Evolutionary conservation across 2,329 filamentous ascomycete genomes (phyloP).

Genomic region (Diplodia intermedia): DNA sequence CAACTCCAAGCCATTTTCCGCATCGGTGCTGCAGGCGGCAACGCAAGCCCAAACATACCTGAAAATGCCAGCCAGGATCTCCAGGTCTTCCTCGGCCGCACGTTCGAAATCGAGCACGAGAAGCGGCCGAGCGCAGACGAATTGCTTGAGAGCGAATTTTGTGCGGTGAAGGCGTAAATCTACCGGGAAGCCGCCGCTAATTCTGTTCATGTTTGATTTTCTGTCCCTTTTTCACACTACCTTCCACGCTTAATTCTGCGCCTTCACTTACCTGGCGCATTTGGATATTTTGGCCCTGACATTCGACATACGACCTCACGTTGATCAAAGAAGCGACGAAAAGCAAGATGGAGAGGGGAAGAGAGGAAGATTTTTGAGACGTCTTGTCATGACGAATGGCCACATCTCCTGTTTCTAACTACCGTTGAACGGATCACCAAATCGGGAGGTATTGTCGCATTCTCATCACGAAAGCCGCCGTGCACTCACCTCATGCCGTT

Average conservation of each 20-base stretch:
- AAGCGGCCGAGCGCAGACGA: slow-evolving; percentile 91
- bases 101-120: slow-evolving; percentile 95
- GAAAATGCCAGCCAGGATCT: slow-evolving; percentile 86
- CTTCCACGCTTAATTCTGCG: slow-evolving; percentile 15
- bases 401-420: slow-evolving; percentile 3
- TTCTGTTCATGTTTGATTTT: slow-evolving; percentile 14
- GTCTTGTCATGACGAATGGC: slow-evolving; percentile 27
- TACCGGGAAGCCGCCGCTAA: slow-evolving; percentile 6
- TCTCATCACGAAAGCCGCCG: neutral
- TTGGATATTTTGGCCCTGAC: slow-evolving; percentile 18
- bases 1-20: slow-evolving; percentile 99
- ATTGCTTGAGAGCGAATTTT: slow-evolving; percentile 81
- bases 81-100: slow-evolving; percentile 80
- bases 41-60: slow-evolving; percentile 86
- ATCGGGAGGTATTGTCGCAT: slow-evolving; percentile 7
- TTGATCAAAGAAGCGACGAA: slow-evolving; percentile 28
- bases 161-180: slow-evolving; percentile 70
- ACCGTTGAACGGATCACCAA: slow-evolving; percentile 12
- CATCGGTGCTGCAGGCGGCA: slow-evolving; percentile 77
- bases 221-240: slow-evolving; percentile 7
- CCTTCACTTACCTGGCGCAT: slow-evolving; percentile 12
- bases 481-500: slow-evolving; percentile 7
- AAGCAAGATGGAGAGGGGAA: slow-evolving; percentile 13
- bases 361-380: slow-evolving; percentile 11
- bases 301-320: slow-evolving; percentile 26